A percentile compares a stretch with the other conserved stretches of the same genome.
Evolutionary conservation across 306 rosid species (phyloP).

Genomic region (Urtica urens): DNA sequence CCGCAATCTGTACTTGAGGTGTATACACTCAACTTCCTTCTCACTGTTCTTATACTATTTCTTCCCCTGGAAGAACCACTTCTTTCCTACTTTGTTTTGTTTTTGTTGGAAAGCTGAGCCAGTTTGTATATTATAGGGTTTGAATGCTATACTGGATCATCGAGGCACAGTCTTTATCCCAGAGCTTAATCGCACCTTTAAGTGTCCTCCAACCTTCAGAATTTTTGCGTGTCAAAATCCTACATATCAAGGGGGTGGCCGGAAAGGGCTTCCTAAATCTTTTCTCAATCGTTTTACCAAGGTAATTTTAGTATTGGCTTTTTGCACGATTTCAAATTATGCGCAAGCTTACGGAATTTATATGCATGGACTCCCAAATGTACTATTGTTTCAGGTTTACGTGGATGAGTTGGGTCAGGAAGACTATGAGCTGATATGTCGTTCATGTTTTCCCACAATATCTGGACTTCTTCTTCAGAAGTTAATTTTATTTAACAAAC

Average conservation of each 20-base stretch:
- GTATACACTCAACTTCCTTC: conserved; percentile 13
- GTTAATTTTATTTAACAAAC: conserved; percentile 57
- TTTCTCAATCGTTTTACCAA: conserved; percentile 87
- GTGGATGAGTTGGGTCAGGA: conserved; percentile 74
- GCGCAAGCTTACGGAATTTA: neutral
- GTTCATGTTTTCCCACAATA: conserved; percentile 55
- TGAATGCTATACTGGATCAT: conserved; percentile 94
- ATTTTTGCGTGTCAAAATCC: conserved; percentile 98
- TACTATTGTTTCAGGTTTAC: conserved; percentile 54
- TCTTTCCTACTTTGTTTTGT: conserved; percentile 8
- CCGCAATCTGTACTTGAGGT: conserved; percentile 93
- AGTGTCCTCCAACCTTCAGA: conserved; percentile 80
- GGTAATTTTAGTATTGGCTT: conserved; percentile 30
- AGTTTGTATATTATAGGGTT: conserved; percentile 40
- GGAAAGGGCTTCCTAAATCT: conserved; percentile 92
- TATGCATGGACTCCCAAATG: neutral
- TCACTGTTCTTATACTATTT: no score
- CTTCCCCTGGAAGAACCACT: no score
- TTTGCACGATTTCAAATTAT: conserved; percentile 1
- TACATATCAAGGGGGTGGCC: conserved; percentile 83
- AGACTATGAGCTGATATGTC: conserved; percentile 69
- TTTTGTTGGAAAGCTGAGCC: neutral
- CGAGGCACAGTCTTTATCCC: conserved; percentile 97
- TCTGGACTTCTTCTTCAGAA: conserved; percentile 42
- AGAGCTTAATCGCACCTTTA: conserved; percentile 65